phyloP scores from a whole-genome alignment of 495 filamentous ascomycete genomes.

The Cudoniella acicularis region DNA sequence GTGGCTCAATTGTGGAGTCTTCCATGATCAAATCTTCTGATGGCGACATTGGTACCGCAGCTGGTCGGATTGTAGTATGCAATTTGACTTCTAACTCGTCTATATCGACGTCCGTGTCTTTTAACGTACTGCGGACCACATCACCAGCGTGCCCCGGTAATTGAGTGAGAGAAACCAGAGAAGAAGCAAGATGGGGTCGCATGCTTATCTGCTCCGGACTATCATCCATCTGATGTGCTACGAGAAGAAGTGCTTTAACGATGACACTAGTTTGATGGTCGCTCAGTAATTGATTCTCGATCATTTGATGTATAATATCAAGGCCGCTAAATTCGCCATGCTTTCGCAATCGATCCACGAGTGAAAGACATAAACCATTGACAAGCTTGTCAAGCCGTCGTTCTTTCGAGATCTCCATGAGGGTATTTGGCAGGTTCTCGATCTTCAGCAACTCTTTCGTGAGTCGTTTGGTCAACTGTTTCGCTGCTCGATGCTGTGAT shows the following conservation, averaged over 20 bases:
- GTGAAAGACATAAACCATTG: slow-evolving; percentile 65
- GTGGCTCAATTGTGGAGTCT: slow-evolving; percentile 20
- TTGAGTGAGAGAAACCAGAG: slow-evolving; percentile 59
- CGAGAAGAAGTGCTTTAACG: slow-evolving; percentile 57
- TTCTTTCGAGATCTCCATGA: slow-evolving; percentile 59
- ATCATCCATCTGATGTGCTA: slow-evolving; percentile 49
- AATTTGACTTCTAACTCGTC: slow-evolving; percentile 67
- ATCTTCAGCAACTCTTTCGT: slow-evolving; percentile 65
- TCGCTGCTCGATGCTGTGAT: slow-evolving; percentile 66
- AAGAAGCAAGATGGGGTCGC: slow-evolving; percentile 59
- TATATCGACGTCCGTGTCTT: slow-evolving; percentile 60
- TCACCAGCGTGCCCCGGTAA: slow-evolving; percentile 49
- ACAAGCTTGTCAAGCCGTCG: slow-evolving; percentile 69
- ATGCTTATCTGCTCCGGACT: slow-evolving; percentile 45
- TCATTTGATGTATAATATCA: slow-evolving; percentile 52
- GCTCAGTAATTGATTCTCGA: slow-evolving; percentile 57
- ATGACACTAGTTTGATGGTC: slow-evolving; percentile 57
- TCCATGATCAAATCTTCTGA: slow-evolving; percentile 53
- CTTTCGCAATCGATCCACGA: slow-evolving; percentile 60
- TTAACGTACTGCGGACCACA: slow-evolving; percentile 54
- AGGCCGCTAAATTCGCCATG: slow-evolving; percentile 56
- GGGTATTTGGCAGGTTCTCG: slow-evolving; percentile 49
- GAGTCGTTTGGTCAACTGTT: slow-evolving; percentile 64
- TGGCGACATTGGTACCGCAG: slow-evolving; percentile 27
- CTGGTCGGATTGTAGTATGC: slow-evolving; percentile 57